A percentile compares a stretch with the other conserved stretches of the same genome.
Evolutionary conservation across 306 rosid genomes (phyloP).

Genomic region (Psophocarpus tetragonolobus): DNA sequence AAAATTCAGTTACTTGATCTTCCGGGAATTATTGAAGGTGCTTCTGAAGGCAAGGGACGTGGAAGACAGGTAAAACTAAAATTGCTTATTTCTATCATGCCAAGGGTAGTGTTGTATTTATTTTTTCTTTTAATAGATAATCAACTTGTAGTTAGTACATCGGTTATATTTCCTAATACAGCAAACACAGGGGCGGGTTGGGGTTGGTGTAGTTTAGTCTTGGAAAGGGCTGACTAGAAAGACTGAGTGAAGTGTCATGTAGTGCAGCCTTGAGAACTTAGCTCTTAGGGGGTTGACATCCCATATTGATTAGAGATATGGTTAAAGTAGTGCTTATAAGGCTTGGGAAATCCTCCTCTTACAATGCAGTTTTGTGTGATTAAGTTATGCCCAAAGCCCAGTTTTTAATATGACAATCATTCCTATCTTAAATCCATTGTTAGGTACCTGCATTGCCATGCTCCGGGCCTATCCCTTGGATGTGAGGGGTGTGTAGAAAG

Average conservation of each 20-base stretch:
- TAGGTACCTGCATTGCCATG: not conserved
- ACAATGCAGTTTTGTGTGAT: not conserved
- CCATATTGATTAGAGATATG: no score
- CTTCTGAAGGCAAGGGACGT: constrained; percentile 99
- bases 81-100: constrained; percentile 26
- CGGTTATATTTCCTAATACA: not conserved
- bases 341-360: not conserved
- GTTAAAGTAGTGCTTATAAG: not conserved
- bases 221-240: not conserved
- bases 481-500: not conserved
- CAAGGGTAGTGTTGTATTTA: not conserved
- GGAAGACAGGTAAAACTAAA: constrained; percentile 85
- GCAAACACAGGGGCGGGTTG: no score
- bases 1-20: constrained; percentile 98
- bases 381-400: not conserved
- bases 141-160: constrained; percentile 2
- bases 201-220: no score
- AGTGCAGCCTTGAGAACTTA: not conserved
- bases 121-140: not conserved
- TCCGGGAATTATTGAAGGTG: constrained; percentile 99
- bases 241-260: not conserved
- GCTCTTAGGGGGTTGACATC: not conserved
- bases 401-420: not conserved
- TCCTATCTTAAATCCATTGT: not conserved
- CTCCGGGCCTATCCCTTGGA: not conserved